Evolutionary conservation across 2,329 filamentous ascomycete species (phyloP).

Genomic region (Sarocladiaceae sp.): DNA sequence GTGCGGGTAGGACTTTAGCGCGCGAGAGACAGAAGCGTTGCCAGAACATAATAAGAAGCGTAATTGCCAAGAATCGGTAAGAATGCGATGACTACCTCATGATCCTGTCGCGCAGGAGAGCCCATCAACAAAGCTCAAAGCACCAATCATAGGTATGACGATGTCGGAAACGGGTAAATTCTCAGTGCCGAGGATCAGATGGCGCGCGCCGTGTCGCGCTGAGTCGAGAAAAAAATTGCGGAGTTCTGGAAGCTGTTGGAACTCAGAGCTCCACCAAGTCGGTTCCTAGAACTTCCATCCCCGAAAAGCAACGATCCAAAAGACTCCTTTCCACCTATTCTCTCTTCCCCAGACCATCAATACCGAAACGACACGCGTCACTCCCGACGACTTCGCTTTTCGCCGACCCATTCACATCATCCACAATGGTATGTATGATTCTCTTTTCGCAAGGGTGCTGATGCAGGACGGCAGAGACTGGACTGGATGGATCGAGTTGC

Average conservation of each 20-base stretch:
- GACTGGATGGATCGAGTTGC: neutral
- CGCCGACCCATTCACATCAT: neutral
- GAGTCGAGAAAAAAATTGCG: conserved; percentile 11
- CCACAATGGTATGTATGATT: conserved; percentile 16
- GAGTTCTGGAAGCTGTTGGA: conserved; percentile 18
- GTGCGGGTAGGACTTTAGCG: too few species aligned
- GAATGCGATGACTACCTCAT: too few species aligned
- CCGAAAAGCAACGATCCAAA: conserved; percentile 5
- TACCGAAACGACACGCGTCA: neutral
- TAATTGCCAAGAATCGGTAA: too few species aligned
- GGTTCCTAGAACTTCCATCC: conserved; percentile 11
- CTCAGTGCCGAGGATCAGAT: conserved; percentile 6
- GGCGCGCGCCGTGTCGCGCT: too few species aligned
- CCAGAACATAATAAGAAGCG: too few species aligned
- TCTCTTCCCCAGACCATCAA: conserved; percentile 12
- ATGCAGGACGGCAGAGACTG: neutral
- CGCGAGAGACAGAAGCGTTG: too few species aligned
- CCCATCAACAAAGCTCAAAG: too few species aligned
- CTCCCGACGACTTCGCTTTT: neutral
- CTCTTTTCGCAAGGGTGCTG: neutral
- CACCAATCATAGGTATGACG: neutral
- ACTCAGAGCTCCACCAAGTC: conserved; percentile 11
- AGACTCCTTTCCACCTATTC: conserved; percentile 6
- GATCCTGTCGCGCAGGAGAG: too few species aligned
- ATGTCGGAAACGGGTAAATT: conserved; percentile 10